These are phyloP conservation scores for Aeminium ludgeri DNA, from an alignment of 495 filamentous ascomycete genomes.

Conservation along the genomic window DNA sequence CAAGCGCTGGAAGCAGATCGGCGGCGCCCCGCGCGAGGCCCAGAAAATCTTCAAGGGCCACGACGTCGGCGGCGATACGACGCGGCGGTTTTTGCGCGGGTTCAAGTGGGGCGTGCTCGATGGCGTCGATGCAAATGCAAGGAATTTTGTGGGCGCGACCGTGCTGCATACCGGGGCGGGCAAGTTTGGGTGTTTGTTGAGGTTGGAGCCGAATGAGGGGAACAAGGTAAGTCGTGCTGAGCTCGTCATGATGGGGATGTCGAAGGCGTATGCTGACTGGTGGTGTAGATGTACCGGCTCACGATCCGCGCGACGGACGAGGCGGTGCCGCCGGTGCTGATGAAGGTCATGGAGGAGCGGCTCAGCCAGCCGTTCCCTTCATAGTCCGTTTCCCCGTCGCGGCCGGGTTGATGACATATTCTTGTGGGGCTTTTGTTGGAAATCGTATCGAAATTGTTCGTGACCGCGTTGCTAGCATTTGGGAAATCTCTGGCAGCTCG, in stretches of 20 bases:
- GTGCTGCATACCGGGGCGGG: conserved; percentile 75
- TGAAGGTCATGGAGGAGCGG: conserved; percentile 74
- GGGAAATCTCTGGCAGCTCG: too few relatives aligned
- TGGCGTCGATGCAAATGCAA: conserved; percentile 72
- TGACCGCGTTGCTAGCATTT: too few relatives aligned
- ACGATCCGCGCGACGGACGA: conserved; percentile 94
- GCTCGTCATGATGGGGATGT: neutral
- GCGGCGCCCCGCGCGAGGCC: conserved; percentile 65
- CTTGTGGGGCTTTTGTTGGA: too few relatives aligned
- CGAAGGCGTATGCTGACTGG: neutral
- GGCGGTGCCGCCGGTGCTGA: conserved; percentile 56
- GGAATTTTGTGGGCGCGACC: conserved; percentile 86
- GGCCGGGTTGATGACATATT: too few relatives aligned
- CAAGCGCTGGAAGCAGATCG: conserved; percentile 97
- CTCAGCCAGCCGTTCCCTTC: conserved; percentile 33
- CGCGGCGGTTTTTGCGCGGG: conserved; percentile 50
- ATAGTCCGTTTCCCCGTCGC: too few relatives aligned
- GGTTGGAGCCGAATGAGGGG: conserved; percentile 86
- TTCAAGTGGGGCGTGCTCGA: conserved; percentile 80
- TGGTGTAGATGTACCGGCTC: conserved; percentile 70
- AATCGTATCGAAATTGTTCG: too few relatives aligned
- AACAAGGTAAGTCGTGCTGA: conserved; percentile 47
- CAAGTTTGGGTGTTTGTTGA: conserved; percentile 84
- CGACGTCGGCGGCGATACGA: conserved; percentile 37
- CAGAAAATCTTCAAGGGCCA: conserved; percentile 59